Evolutionary conservation across 208 protist species (phyloP), one percentile per base, ranked within the genome.

Genomic region (Wallacemonas rigidus): DNA sequence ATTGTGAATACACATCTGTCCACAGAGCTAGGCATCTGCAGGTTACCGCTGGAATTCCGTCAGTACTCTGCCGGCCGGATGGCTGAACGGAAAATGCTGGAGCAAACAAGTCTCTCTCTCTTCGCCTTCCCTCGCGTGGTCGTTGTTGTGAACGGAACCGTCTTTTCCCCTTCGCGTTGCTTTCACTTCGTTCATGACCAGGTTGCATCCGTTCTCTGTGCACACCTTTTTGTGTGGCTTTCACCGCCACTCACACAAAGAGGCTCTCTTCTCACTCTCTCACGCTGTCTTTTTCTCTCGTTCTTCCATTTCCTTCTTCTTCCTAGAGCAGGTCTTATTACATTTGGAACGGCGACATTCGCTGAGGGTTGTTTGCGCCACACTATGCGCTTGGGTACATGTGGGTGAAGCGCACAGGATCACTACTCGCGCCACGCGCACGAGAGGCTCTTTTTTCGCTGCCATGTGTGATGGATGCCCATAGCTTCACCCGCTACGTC

Each of bases 381-480:
- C 26, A 26, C 38, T 62, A 8, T 41, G 9, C 8, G 1, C 5
- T 6, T 3, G 60, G 17, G 26, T 8, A n/a, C 5, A 65, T 65
- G 60, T 65, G 36, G 60, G n/a, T 65, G 15, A 44, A 50, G 26
- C 50, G 40, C 6, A 65, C 40, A 12, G 15, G 41, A n/a, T 41
- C 17, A 14, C 36, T 65, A 6, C 43, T 65, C 39, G 43, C 15
- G 11, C 60, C 60, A 48, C 38, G 17, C 3, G 17, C 39, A 1
- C 51, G 54, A 5, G 51, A 26, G 1, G 44, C 85, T 36, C 72
- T 95, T 61, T 96, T 93, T 76, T 65, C 76, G 36, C 41, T 96
- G 7, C 87, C 89, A 26, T 96, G 85, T 5, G 74, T 97, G 15
- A 87, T 95, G 78, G 90, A 95, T 69, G 81, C 80, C 36, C 71